Conservation (phyloP, 352 stramenopile genomes). For the Pythium angustatum region DNA sequence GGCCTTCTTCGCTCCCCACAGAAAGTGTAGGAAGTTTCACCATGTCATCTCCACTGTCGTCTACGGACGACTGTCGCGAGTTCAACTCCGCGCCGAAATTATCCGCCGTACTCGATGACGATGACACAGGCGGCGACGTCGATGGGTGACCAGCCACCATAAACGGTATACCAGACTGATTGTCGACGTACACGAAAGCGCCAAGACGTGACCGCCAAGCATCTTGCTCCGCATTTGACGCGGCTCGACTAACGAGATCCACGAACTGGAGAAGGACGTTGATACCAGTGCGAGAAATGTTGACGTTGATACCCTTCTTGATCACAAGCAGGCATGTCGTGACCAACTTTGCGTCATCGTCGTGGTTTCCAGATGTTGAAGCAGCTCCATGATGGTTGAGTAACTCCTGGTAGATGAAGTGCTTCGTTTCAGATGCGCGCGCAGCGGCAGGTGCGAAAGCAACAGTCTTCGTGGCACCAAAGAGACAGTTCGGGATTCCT, state of each 20-base stretch:
- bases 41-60: conserved; percentile 28
- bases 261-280: conserved; percentile 83
- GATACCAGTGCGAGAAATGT: conserved; percentile 78
- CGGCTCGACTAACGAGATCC: conserved; percentile 68
- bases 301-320: conserved; percentile 82
- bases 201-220: conserved; percentile 51
- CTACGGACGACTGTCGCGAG: conserved; percentile 16
- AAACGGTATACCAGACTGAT: conserved; percentile 84
- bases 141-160: conserved; percentile 43
- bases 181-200: conserved; percentile 86
- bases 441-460: conserved; percentile 66
- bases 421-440: conserved; percentile 75
- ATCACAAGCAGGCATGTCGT: conserved; percentile 78
- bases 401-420: conserved; percentile 84
- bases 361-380: conserved; percentile 28
- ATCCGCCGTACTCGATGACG: conserved; percentile 3
- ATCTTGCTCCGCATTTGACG: conserved; percentile 39
- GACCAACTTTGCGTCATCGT: conserved; percentile 52
- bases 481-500: conserved; percentile 72
- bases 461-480: conserved; percentile 60
- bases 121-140: conserved; percentile 18
- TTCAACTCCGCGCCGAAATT: conserved; percentile 10
- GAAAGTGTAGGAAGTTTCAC: conserved; percentile 33
- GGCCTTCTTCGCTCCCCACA: conserved; percentile 29
- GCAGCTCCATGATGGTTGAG: conserved; percentile 28